Conservation (phyloP, 345 rosid species). For the Microthlaspi erraticum region DNA sequence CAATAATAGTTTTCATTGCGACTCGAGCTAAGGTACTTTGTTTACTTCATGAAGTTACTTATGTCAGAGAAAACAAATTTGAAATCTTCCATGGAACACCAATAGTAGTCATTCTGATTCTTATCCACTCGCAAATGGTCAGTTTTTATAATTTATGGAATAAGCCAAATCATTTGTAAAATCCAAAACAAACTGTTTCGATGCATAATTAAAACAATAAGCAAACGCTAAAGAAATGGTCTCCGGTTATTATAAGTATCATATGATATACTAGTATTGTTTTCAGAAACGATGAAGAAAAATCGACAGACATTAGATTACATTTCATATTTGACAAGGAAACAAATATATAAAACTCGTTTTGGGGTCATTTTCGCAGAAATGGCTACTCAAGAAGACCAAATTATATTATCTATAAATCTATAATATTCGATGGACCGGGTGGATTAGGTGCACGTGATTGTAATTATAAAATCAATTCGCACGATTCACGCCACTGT, state of each 20-base stretch:
- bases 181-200: background rate
- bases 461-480: conserved; percentile 26
- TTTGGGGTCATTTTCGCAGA: conserved; percentile 21
- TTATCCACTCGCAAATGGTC: conserved; percentile 11
- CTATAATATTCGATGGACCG: conserved; percentile 31
- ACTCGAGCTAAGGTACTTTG: too few species aligned
- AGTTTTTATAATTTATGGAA: background rate
- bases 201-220: background rate
- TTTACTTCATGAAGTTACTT: too few species aligned
- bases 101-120: too few species aligned
- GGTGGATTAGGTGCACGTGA: conserved; percentile 47
- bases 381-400: conserved; percentile 9
- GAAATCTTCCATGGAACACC: too few species aligned
- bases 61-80: too few species aligned
- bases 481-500: conserved; percentile 38
- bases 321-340: conserved; percentile 13
- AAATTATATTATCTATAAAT: background rate
- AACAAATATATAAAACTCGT: background rate
- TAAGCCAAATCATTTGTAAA: conserved; percentile 12
- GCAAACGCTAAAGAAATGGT: conserved; percentile 9
- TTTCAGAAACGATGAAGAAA: background rate
- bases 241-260: conserved; percentile 1
- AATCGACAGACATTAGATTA: background rate
- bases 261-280: background rate
- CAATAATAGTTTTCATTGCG: too few species aligned